A percentile compares a stretch with the other conserved stretches of the same genome.
Evolutionary conservation across 2,329 filamentous ascomycete species (phyloP).

Genomic region (Zalaria sp.): DNA sequence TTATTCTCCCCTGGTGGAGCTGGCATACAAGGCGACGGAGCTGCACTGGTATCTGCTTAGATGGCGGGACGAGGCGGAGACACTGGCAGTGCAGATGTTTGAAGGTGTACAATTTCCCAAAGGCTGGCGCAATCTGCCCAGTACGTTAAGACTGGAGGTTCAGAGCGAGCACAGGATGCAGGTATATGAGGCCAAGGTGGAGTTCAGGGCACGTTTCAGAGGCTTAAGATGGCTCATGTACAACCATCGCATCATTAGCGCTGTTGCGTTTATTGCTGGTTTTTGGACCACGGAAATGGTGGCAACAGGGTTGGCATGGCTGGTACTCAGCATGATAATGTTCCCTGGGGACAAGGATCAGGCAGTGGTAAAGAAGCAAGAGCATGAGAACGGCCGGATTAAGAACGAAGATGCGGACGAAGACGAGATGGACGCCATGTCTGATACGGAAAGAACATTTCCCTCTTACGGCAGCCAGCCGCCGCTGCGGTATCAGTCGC

Average conservation of each 20-base stretch:
- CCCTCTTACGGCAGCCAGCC: conserved; percentile 31
- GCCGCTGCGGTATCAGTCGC: conserved; percentile 19
- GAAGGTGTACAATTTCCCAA: conserved; percentile 54
- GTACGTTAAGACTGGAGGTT: conserved; percentile 48
- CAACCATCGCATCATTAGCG: conserved; percentile 58
- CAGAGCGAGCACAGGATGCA: conserved; percentile 56
- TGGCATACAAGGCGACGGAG: conserved; percentile 45
- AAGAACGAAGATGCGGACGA: conserved; percentile 15
- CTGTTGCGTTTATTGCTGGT: conserved; percentile 49
- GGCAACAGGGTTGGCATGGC: conserved; percentile 53
- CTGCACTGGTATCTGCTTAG: conserved; percentile 58
- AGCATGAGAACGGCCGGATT: conserved; percentile 5
- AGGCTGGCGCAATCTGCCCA: conserved; percentile 39
- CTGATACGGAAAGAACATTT: conserved; percentile 34
- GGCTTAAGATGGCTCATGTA: conserved; percentile 80
- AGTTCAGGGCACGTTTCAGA: conserved; percentile 58
- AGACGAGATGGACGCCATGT: conserved; percentile 15
- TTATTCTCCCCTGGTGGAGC: conserved; percentile 52
- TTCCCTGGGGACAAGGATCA: conserved; percentile 7
- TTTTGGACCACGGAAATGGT: conserved; percentile 70
- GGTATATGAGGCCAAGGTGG: conserved; percentile 56
- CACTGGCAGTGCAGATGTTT: conserved; percentile 54
- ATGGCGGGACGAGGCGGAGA: conserved; percentile 48
- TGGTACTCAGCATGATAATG: conserved; percentile 33
- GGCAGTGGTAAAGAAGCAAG: conserved; percentile 7